Evolutionary conservation across 257 asterid species (phyloP).

Genomic region (Paulownia fortunei): DNA sequence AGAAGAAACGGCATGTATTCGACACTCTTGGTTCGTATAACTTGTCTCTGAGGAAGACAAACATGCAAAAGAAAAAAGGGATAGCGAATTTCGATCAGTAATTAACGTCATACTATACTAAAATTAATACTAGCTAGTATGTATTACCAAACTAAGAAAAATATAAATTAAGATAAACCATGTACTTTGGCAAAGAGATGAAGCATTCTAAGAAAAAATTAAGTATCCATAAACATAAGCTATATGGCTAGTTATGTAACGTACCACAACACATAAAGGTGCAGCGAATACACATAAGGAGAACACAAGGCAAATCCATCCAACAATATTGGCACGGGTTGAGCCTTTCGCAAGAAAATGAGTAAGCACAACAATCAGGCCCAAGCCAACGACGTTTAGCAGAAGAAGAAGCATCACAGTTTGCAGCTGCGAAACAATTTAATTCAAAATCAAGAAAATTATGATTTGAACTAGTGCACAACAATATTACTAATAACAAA

Average conservation of each 20-base stretch:
- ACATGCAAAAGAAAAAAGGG: neutral
- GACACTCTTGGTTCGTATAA: slow-evolving; percentile 63
- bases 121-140: neutral
- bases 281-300: slow-evolving; percentile 62
- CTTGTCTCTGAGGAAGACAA: slow-evolving; percentile 52
- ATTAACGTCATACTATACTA: neutral
- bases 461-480: neutral
- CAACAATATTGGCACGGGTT: slow-evolving; percentile 50
- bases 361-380: slow-evolving; percentile 50
- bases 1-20: slow-evolving; percentile 73
- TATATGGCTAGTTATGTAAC: slow-evolving; percentile 9
- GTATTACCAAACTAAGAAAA: neutral
- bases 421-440: slow-evolving; percentile 33
- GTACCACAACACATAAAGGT: slow-evolving; percentile 58
- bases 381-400: slow-evolving; percentile 47
- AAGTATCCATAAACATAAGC: too few species aligned
- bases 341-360: slow-evolving; percentile 44
- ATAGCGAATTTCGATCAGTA: too few species aligned
- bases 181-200: too few species aligned
- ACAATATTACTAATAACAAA: neutral
- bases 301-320: slow-evolving; percentile 66
- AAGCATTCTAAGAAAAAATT: too few species aligned
- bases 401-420: slow-evolving; percentile 38
- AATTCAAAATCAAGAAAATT: neutral
- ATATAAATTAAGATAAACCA: too few species aligned